phyloP scores from a whole-genome alignment of 1,139 yeast species.

The Debaryomyces psychrophilus region DNA sequence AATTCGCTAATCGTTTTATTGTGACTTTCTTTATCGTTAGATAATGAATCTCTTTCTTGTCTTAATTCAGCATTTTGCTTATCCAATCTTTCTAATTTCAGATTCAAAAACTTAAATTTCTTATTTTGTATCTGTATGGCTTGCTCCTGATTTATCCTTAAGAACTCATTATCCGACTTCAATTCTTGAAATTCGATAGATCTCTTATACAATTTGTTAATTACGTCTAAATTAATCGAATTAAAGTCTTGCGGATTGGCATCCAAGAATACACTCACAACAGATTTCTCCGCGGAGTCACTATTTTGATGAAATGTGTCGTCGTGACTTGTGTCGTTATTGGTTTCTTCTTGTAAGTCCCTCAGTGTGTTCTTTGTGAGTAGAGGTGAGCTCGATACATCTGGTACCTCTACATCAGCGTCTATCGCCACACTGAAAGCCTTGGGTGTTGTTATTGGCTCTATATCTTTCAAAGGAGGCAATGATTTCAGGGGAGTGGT shows the following conservation, averaged over 20 bases:
- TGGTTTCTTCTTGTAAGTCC: background rate
- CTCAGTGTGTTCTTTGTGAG: constrained; percentile 6
- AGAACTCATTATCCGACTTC: constrained; percentile 52
- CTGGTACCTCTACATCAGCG: constrained; percentile 11
- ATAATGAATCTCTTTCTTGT: constrained; percentile 29
- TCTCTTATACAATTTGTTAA: constrained; percentile 43
- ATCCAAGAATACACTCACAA: constrained; percentile 37
- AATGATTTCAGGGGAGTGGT: constrained; percentile 49
- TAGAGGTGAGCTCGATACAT: constrained; percentile 27
- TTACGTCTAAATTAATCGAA: constrained; percentile 23
- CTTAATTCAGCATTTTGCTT: constrained; percentile 33
- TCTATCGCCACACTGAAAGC: constrained; percentile 47
- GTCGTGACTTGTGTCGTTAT: background rate
- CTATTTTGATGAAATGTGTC: constrained; percentile 12
- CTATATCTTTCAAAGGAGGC: constrained; percentile 50
- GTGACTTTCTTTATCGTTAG: constrained; percentile 23
- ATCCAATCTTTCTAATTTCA: constrained; percentile 29
- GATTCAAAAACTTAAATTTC: constrained; percentile 24
- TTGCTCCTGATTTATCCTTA: constrained; percentile 60
- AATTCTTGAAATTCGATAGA: constrained; percentile 53
- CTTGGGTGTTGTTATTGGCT: constrained; percentile 46
- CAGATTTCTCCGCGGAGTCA: constrained; percentile 3
- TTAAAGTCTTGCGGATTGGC: constrained; percentile 29
- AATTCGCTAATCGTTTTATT: constrained; percentile 15
- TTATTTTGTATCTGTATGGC: constrained; percentile 36